phyloP scores from a whole-genome alignment of 345 rosid genomes.

The Salix viminalis region DNA sequence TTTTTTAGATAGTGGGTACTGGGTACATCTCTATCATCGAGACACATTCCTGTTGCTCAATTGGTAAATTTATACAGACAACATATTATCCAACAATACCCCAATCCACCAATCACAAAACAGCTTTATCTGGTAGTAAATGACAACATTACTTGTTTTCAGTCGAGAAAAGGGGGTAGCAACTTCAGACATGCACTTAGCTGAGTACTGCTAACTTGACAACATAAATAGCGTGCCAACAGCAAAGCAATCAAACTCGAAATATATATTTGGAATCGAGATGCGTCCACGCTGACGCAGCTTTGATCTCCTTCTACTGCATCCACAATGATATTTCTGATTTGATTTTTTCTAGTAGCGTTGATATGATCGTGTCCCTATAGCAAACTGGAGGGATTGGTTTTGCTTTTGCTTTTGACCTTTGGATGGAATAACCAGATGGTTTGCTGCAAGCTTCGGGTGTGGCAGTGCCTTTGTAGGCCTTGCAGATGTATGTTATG shows the following conservation, averaged over 20 bases:
- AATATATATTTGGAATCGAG: neutral
- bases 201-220: neutral
- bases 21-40: neutral
- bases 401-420: slow-evolving; percentile 13
- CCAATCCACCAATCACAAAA: neutral
- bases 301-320: slow-evolving; percentile 5
- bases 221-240: neutral
- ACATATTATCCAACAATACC: neutral
- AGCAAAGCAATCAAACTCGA: neutral
- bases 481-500: slow-evolving; percentile 74
- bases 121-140: neutral
- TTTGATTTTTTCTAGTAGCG: slow-evolving; percentile 4
- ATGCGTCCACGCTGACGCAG: slow-evolving; percentile 6
- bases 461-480: slow-evolving; percentile 46
- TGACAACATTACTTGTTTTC: too few species aligned
- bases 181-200: neutral
- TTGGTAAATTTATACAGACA: neutral
- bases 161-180: neutral
- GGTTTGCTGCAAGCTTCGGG: slow-evolving; percentile 53
- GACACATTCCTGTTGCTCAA: neutral
- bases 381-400: slow-evolving; percentile 35
- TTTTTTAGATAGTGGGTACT: too few species aligned
- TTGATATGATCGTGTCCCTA: slow-evolving; percentile 25
- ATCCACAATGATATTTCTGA: slow-evolving; percentile 26
- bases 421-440: slow-evolving; percentile 14